A percentile compares a stretch with the other conserved stretches of the same genome.
Evolutionary conservation across 371 early-diverging fungal species (phyloP).

Genomic region (Apophysomyces ossiformis): DNA sequence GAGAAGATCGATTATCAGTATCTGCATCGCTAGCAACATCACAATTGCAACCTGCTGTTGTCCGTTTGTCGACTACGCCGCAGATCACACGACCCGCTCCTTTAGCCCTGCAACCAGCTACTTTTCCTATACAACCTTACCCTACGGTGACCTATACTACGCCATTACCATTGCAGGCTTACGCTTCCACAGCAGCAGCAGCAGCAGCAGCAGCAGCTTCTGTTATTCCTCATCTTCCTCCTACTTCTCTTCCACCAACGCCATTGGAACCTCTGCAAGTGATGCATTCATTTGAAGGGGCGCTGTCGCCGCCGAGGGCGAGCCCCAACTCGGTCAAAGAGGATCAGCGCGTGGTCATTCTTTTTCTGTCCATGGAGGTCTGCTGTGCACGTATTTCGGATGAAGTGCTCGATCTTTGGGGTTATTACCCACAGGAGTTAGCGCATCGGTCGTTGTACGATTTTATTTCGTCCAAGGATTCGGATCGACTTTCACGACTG

Average conservation of each 20-base stretch:
- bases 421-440: conserved; percentile 63
- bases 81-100: conserved; percentile 3
- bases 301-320: neutral
- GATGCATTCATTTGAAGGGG: neutral
- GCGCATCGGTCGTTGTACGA: conserved; percentile 62
- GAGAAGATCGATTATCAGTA: neutral
- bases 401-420: conserved; percentile 57
- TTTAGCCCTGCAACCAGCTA: conserved; percentile 10
- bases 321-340: neutral
- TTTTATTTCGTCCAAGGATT: conserved; percentile 52
- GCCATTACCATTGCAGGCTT: neutral
- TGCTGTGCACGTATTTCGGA: conserved; percentile 64
- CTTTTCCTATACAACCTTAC: neutral
- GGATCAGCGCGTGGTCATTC: conserved; percentile 8
- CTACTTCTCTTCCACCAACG: neutral
- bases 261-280: conserved; percentile 1
- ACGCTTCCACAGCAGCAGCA: no score
- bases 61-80: conserved; percentile 8
- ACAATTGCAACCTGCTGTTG: neutral
- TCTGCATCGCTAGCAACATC: neutral
- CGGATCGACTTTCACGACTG: conserved; percentile 43
- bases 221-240: neutral
- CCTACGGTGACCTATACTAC: neutral
- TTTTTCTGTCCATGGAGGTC: conserved; percentile 56
- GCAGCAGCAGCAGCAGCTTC: conserved; percentile 12